Evolutionary conservation across 208 protist species (phyloP).

Genomic region (Acanthamoeba lenticulata): DNA sequence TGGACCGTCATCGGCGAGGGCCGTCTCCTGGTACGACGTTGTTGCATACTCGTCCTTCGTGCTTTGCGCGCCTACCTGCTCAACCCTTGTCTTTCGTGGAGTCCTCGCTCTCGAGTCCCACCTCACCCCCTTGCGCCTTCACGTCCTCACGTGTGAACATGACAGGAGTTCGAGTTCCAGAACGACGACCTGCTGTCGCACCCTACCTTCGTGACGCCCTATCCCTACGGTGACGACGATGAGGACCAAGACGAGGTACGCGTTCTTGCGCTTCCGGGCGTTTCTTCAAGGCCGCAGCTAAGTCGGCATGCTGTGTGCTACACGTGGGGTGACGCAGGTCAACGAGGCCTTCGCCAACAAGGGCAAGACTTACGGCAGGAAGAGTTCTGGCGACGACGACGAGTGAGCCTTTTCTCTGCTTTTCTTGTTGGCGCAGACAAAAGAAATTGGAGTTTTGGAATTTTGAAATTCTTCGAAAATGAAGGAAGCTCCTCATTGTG

Average conservation of each 20-base stretch:
- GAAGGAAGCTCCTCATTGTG: no score
- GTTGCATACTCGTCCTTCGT: background rate
- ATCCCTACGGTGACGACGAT: background rate
- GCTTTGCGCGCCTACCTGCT: background rate
- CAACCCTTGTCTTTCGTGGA: background rate
- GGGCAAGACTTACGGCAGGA: background rate
- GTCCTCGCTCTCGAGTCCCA: background rate
- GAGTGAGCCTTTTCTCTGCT: background rate
- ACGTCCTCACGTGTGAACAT: background rate
- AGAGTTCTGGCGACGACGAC: background rate
- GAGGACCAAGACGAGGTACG: background rate
- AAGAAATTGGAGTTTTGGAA: no score
- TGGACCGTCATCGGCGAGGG: background rate
- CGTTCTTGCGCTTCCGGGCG: background rate
- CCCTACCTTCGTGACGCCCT: background rate
- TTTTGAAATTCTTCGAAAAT: background rate
- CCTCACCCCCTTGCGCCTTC: background rate
- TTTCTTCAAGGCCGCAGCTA: background rate
- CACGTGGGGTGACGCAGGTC: background rate
- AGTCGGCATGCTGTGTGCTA: background rate
- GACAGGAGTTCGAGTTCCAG: conserved; percentile 4
- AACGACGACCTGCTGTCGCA: background rate
- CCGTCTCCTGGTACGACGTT: background rate
- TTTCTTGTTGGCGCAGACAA: background rate
- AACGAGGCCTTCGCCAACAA: background rate